These are phyloP conservation scores for Yamadazyma olivae DNA, from an alignment of 805 yeast genomes.

Conservation along the genomic window DNA sequence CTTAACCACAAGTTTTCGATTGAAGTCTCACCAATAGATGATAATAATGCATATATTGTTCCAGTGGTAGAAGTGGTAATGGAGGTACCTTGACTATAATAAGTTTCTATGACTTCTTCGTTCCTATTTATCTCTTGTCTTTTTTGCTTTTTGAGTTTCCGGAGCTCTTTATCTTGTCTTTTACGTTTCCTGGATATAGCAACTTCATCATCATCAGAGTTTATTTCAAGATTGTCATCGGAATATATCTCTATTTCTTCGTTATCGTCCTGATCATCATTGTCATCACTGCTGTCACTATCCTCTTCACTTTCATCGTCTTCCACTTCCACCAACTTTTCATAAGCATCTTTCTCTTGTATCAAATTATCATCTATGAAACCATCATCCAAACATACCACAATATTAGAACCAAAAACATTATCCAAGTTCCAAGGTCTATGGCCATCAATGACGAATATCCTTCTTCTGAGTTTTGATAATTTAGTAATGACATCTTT, in stretches of 20 bases:
- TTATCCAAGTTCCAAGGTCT: conserved; percentile 97
- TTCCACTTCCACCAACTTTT: conserved; percentile 41
- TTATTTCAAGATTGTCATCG: conserved; percentile 18
- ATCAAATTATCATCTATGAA: conserved; percentile 55
- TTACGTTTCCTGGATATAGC: conserved; percentile 24
- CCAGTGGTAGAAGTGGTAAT: conserved; percentile 71
- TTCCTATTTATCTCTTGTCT: conserved; percentile 38
- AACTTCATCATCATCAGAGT: conserved; percentile 25
- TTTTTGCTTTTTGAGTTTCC: conserved; percentile 36
- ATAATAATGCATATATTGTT: conserved; percentile 74
- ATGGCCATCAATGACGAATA: conserved; percentile 87
- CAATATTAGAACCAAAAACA: conserved; percentile 74
- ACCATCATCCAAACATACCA: conserved; percentile 88
- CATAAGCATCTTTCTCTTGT: conserved; percentile 62
- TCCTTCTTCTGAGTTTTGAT: conserved; percentile 44
- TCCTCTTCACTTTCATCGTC: conserved; percentile 34
- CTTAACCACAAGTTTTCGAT: conserved; percentile 76
- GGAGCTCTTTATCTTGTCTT: conserved; percentile 23
- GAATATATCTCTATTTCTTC: conserved; percentile 32
- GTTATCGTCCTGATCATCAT: conserved; percentile 25
- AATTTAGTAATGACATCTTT: conserved; percentile 4
- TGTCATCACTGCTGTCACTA: conserved; percentile 30
- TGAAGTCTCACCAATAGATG: conserved; percentile 80
- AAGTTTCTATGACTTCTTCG: conserved; percentile 62
- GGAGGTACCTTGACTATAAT: conserved; percentile 83